Percentiles rank a stretch among this genome's conserved stretches.
These are phyloP conservation scores for Mycena citricolor DNA, from an alignment of 1,284 basidiomycete species.

Conservation along the genomic window DNA sequence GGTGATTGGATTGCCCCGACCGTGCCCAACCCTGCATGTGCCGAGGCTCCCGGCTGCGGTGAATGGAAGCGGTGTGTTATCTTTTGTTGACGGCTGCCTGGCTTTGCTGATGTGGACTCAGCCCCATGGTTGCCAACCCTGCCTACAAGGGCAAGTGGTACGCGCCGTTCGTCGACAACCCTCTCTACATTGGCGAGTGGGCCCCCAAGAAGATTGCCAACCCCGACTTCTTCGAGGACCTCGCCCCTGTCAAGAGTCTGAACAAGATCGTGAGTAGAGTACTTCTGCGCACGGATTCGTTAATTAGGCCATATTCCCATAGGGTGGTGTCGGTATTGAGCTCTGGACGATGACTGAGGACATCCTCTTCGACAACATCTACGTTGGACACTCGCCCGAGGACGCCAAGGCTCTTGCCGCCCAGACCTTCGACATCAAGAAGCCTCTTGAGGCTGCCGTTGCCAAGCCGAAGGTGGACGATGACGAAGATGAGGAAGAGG, in stretches of 20 bases:
- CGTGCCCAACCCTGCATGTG: conserved; percentile 88
- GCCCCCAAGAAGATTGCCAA: conserved; percentile 89
- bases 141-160: conserved; percentile 96
- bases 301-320: conserved; percentile 14
- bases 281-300: not conserved
- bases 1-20: conserved; percentile 96
- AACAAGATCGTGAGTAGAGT: conserved; percentile 67
- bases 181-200: conserved; percentile 97
- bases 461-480: conserved; percentile 44
- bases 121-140: conserved; percentile 89
- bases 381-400: conserved; percentile 83
- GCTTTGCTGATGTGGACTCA: conserved; percentile 29
- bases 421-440: conserved; percentile 87
- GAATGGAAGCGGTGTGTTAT: conserved; percentile 74
- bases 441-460: conserved; percentile 59
- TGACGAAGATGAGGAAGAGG: conserved; percentile 53
- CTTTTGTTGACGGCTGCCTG: not conserved
- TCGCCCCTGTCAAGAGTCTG: conserved; percentile 80
- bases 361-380: conserved; percentile 95
- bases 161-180: conserved; percentile 93
- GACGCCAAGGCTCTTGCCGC: conserved; percentile 81
- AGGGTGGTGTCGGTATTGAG: conserved; percentile 94
- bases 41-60: conserved; percentile 90
- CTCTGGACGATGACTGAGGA: conserved; percentile 99
- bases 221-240: conserved; percentile 91